These are phyloP conservation scores for Chaetomiaceae sp. DNA, from an alignment of 2,329 filamentous ascomycete species.

Conservation along the genomic window DNA sequence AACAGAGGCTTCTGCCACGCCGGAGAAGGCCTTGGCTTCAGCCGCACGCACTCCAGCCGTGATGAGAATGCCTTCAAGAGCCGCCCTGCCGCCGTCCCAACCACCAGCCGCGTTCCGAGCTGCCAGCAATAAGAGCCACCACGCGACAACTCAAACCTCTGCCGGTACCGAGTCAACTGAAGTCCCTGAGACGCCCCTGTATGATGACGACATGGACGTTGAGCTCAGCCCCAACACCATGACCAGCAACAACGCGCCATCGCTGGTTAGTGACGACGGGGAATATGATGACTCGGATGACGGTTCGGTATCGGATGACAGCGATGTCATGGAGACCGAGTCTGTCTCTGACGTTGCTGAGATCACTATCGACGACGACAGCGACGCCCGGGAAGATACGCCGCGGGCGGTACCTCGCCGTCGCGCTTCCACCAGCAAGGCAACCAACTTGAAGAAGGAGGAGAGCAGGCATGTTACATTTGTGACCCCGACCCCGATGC, in stretches of 20 bases:
- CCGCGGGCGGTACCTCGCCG: slow-evolving; percentile 30
- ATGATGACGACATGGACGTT: slow-evolving; percentile 52
- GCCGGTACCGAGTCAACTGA: slow-evolving; percentile 32
- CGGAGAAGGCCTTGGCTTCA: slow-evolving; percentile 18
- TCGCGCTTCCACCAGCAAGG: slow-evolving; percentile 38
- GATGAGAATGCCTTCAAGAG: slow-evolving; percentile 57
- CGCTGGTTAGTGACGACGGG: slow-evolving; percentile 74
- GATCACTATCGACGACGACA: slow-evolving; percentile 56
- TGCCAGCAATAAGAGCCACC: slow-evolving; percentile 53
- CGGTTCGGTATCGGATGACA: slow-evolving; percentile 55
- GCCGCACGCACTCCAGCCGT: slow-evolving; percentile 37
- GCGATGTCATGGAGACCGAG: slow-evolving; percentile 54
- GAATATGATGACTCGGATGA: slow-evolving; percentile 71
- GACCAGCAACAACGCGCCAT: slow-evolving; percentile 71
- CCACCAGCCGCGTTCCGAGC: slow-evolving; percentile 41
- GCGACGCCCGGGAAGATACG: slow-evolving; percentile 33
- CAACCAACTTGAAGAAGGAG: slow-evolving; percentile 49
- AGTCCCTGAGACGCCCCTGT: slow-evolving; percentile 33
- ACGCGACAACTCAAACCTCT: slow-evolving; percentile 39
- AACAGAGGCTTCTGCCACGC: slow-evolving; percentile 21
- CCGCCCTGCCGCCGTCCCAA: slow-evolving; percentile 47
- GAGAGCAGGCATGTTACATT: slow-evolving; percentile 53
- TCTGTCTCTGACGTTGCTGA: slow-evolving; percentile 57
- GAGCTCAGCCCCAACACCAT: slow-evolving; percentile 66
- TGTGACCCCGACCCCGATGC: slow-evolving; percentile 46